Base-by-base conservation (phyloP, 768 basidiomycete genomes). In the Russula compacta region DNA sequence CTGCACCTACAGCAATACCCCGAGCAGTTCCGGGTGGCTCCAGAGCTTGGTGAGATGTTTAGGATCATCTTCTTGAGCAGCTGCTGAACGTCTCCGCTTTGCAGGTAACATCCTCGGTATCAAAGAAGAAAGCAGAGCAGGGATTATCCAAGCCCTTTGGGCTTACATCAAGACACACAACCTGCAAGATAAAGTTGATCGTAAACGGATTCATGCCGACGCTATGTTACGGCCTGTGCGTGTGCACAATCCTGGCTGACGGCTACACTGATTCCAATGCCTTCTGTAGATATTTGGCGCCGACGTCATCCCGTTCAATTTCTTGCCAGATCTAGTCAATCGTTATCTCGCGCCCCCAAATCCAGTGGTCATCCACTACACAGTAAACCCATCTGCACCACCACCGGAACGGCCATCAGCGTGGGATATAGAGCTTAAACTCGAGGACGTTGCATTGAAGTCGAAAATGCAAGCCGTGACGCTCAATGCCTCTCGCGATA, bases 401-500 rank as follows among this genome's bases (percentile, higher is more conserved):
- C 82, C 87, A 0, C 82, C 89, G 3, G 89, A 91, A 60, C 72
- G 73, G 63, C 72, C 76, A 21, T 66, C 73, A 17, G 92, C 90
- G 4, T 95, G 85, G 80, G 94, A 97, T 68, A 81, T 94, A 17
- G 92, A 95, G 53, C 73, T 95, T 11, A 94, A 92, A 71, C 81
- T 87, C 71, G 94, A 97, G 68, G 94, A 97, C 69, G 76, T 81
- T 2, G 71, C 74, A 8, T 69, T 87, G 47, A 95, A 94, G 73
- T 80, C 75, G 58, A 82, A 85, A 53, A 90, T 92, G 85, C 73
- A 73, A 40, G 73, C 81, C 1, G 83, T 86, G n/a, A 79, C 87
- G 50, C 74, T 87, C 11, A 79, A 81, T 51, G 77, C 86, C 58
- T 85, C 80, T 64, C 85, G 88, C 54, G 90, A 91, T 61, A 86